Conservation (phyloP, 108 stramenopile genomes). For the Cyclostephanos invisitatus region DNA sequence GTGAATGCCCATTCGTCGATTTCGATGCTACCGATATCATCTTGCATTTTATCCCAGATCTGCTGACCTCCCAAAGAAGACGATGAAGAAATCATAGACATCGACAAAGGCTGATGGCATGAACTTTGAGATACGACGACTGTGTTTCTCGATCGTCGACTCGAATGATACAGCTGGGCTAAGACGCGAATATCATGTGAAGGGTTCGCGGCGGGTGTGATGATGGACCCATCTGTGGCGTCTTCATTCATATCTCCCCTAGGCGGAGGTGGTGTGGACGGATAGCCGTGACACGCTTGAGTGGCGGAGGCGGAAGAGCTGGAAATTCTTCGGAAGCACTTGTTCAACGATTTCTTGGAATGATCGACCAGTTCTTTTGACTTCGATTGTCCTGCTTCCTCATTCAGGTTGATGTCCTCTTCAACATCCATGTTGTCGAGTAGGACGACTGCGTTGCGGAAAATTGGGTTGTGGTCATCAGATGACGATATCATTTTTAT, state of each 20-base stretch:
- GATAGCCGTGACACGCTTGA: not conserved
- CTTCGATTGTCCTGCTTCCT: not conserved
- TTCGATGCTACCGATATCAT: not conserved
- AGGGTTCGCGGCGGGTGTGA: not conserved
- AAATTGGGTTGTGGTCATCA: not conserved
- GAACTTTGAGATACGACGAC: not conserved
- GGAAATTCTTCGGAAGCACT: not conserved
- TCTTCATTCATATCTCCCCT: not conserved
- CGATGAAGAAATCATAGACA: not conserved
- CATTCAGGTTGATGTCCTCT: not conserved
- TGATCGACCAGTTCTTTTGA: not conserved
- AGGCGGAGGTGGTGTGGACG: not conserved
- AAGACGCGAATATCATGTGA: not conserved
- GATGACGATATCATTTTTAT: not conserved
- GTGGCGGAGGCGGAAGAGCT: not conserved
- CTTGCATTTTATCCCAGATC: conserved; percentile 2
- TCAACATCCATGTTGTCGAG: not conserved
- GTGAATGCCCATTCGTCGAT: not conserved
- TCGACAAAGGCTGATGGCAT: not conserved
- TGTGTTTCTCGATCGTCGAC: conserved; percentile 4
- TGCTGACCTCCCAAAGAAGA: not conserved
- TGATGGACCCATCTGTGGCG: not conserved
- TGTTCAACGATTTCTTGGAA: not conserved
- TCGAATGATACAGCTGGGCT: conserved; percentile 3
- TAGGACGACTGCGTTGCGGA: not conserved